phyloP scores from a whole-genome alignment of 2,329 filamentous ascomycete genomes.

The Diaporthe citri region DNA sequence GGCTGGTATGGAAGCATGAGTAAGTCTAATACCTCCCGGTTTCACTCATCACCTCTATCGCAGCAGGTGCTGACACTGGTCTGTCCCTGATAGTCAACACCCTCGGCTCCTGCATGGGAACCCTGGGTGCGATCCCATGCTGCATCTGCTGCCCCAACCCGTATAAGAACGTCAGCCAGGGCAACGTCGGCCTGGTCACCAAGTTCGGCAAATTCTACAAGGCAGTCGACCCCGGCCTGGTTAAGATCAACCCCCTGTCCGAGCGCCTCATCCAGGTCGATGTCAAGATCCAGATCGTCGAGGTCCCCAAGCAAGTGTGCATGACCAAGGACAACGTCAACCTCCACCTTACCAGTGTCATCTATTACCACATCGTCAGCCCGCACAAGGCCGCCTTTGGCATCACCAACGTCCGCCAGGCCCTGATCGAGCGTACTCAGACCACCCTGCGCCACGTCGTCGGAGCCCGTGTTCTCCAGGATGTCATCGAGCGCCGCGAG shows the following conservation, averaged over 20 bases:
- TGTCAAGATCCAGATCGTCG: slow-evolving; percentile 98
- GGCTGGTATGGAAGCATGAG: slow-evolving; percentile 94
- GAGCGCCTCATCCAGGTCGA: slow-evolving; percentile 93
- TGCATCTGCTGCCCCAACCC: slow-evolving; percentile 94
- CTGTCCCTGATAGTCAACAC: slow-evolving; percentile 68
- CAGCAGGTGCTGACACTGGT: neutral
- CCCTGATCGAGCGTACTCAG: slow-evolving; percentile 97
- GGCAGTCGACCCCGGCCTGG: slow-evolving; percentile 94
- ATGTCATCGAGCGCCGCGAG: slow-evolving; percentile 98
- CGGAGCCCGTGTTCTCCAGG: slow-evolving; percentile 93
- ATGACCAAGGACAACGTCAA: slow-evolving; percentile 99
- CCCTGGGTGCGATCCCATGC: slow-evolving; percentile 88
- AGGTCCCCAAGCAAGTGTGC: slow-evolving; percentile 96
- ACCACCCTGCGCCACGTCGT: slow-evolving; percentile 97
- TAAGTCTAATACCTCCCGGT: slow-evolving; percentile 57
- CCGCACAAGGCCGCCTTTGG: slow-evolving; percentile 98
- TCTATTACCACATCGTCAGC: slow-evolving; percentile 97
- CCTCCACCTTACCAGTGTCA: slow-evolving; percentile 92
- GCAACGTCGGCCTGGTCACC: slow-evolving; percentile 94
- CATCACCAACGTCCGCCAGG: slow-evolving; percentile 93
- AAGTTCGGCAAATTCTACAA: slow-evolving; percentile 96
- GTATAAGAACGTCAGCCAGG: slow-evolving; percentile 91
- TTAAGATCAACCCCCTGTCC: slow-evolving; percentile 96
- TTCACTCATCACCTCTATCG: neutral
- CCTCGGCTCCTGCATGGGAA: slow-evolving; percentile 81